Evolutionary conservation across 139 green algal species (phyloP), one percentile per base, ranked within the genome.

Genomic region (Picochlorum sp.): DNA sequence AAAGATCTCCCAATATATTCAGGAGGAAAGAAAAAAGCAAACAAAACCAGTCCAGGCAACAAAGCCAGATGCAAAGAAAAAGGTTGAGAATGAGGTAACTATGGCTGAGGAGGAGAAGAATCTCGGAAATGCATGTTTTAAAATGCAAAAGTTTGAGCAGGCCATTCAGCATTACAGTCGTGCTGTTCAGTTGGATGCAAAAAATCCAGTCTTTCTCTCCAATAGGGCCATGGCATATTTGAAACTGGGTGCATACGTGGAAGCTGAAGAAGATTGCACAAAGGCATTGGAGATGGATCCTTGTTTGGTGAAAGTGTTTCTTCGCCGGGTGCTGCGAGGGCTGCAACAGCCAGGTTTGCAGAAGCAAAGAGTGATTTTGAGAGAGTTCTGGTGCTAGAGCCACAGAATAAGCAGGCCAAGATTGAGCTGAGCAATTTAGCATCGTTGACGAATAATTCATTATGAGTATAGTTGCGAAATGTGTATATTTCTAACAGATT

Each of bases 161-260:
- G 78, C 78, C 11, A 59, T 78, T 14, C 30, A 65, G 47, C 55
- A 62, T 15, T 84, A 84, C 67, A 74, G 45, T 49, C 18, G 45
- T 1, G 75, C 78, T 5, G 47, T 81, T 3, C 50, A 74, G 51
- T 51, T 65, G 16, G 37, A 74, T 56, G 65, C 71, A 9, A 8
- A 38, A 5, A 54, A 54, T 23, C 38, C 78, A 16, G 76, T 83
- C 3, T 84, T 76, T 71, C 75, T 71, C 51, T 59, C 49, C 49
- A 84, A 84, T 62, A 57, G 70, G 14, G 78, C 78, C n/a, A 69
- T 81, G 67, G 75, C 68, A 0, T 49, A 71, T 21, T 70, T 84
- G 10, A 78, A 78, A 66, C 60, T 78, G 16, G 37, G 66, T 6
- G 41, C 16, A 13, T 78, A 78, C 38, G 24, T 45, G 4, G 38